Base-by-base conservation (phyloP, 345 rosid species). In the Turritis glabra region DNA sequence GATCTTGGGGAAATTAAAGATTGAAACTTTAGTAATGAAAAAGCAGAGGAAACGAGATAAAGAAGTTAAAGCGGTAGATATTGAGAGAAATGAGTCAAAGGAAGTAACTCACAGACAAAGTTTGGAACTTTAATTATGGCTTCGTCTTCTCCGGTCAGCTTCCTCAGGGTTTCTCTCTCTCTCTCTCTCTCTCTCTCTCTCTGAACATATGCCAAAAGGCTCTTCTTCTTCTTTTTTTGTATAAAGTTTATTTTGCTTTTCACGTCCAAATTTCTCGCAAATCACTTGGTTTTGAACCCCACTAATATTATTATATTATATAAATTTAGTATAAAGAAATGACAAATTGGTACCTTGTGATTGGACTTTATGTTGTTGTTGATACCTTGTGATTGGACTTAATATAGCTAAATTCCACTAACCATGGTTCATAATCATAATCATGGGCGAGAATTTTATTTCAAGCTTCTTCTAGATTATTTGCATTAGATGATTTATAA, bases 71-170 rank as follows among this genome's bases (percentile, higher is more conserved):
- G 15, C 41, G 41, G 7, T 18, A 0, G 47, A 19, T 52, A 25
- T 5, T 3, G 53, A 35, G 60, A 56, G 46, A 56, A 22, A 51
- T 3, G n/a, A 68, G 64, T 60, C 12, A n/a, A 5, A 48, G 7
- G 9, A 21, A 15, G 52, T n/a, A 64, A 76, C 79, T 60, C 17
- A 76, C 79, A 13, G 26, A 22, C 12, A 68, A 61, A 75, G 60
- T 4, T 62, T 29, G 7, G 64, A 29, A 38, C 55, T 59, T 17
- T 17, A 3, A 5, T 5, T 43, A n/a, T 50, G 29, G 54, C 13
- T 67, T 59, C 62, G 73, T 75, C 78, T 67, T 67, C 78, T 75
- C 72, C 72, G 72, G 50, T 47, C 50, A 74, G 78, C 59, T 65
- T 10, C 29, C 14, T 74, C 51, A 59, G 27, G 14, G 55, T 19